Evolutionary conservation across 2,329 filamentous ascomycete genomes (phyloP).

Genomic region (Ophiostoma pallidulum): DNA sequence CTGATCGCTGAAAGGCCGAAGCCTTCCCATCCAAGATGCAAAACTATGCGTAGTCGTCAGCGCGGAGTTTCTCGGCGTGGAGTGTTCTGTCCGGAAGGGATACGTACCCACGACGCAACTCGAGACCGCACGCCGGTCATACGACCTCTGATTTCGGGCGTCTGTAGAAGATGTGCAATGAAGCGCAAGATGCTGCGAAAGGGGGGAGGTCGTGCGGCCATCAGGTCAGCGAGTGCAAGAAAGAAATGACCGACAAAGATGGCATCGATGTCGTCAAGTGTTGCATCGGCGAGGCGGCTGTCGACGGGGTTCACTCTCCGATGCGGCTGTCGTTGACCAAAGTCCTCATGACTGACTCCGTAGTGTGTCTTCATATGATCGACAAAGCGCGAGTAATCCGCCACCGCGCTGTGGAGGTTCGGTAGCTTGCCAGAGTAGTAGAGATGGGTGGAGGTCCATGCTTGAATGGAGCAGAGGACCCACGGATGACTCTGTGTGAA

Average conservation of each 20-base stretch:
- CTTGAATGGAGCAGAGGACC: conserved; percentile 1
- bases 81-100: neutral
- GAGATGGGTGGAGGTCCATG: conserved; percentile 1
- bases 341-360: neutral
- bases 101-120: conserved; percentile 1
- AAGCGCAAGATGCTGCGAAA: neutral
- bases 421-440: neutral
- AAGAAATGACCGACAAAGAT: conserved; percentile 7
- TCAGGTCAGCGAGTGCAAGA: neutral
- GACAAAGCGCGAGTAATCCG: neutral
- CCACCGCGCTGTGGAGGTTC: neutral
- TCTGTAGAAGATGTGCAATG: neutral
- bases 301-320: neutral
- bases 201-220: neutral
- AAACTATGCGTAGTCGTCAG: neutral
- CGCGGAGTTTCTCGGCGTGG: neutral
- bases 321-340: neutral
- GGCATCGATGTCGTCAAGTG: neutral
- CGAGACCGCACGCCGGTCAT: conserved; percentile 1
- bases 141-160: neutral
- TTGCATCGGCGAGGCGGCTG: neutral
- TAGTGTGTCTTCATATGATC: neutral
- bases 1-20: neutral
- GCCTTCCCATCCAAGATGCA: conserved; percentile 1
- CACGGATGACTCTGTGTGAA: neutral